Conservation (phyloP, 2,329 filamentous ascomycete genomes). For the Colletotrichum nymphaeae region DNA sequence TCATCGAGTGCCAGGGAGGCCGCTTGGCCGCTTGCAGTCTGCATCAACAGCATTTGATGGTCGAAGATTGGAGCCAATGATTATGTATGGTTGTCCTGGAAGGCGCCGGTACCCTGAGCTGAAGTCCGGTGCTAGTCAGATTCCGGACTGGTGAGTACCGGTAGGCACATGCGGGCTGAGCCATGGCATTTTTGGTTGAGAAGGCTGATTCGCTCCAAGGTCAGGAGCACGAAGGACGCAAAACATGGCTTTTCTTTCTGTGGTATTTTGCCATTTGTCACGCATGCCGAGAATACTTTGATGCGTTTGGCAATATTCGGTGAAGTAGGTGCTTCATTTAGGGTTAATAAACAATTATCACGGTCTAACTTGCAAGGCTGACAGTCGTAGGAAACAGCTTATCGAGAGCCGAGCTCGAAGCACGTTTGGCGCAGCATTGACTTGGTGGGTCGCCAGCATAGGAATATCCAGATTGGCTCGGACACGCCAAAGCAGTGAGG, state of each 20-base stretch:
- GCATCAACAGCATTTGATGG: background rate
- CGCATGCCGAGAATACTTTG: background rate
- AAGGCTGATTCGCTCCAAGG: background rate
- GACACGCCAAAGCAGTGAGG: background rate
- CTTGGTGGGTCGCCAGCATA: no score
- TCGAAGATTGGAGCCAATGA: background rate
- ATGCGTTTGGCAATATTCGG: no score
- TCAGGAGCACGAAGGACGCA: no score
- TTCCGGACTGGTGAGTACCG: background rate
- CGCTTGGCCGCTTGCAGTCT: constrained; percentile 17
- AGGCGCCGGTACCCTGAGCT: constrained; percentile 25
- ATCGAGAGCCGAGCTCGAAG: background rate
- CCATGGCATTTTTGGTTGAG: background rate
- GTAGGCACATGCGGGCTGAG: background rate
- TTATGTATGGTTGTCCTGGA: background rate
- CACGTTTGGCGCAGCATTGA: no score
- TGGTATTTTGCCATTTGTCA: background rate
- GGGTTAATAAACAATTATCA: no score
- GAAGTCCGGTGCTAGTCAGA: constrained; percentile 21
- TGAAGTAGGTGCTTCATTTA: no score
- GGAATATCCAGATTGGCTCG: background rate
- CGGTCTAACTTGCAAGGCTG: no score
- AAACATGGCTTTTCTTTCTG: background rate
- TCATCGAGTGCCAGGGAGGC: constrained; percentile 1
- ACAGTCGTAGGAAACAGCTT: background rate